These are phyloP conservation scores for Leishmania arabica DNA, from an alignment of 208 protist species.

Conservation along the genomic window DNA sequence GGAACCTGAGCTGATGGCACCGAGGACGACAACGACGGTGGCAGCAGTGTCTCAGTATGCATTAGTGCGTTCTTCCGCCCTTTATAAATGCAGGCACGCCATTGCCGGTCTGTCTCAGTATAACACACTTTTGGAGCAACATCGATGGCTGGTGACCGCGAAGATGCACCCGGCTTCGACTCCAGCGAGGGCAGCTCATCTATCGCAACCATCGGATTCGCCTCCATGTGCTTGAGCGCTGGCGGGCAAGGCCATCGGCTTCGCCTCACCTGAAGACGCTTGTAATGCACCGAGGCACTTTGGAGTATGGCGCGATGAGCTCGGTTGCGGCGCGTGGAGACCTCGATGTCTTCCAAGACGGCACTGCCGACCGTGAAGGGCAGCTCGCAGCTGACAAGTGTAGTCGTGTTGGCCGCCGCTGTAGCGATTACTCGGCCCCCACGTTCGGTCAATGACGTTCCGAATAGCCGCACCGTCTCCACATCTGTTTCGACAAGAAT, in stretches of 20 bases:
- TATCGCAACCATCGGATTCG: neutral
- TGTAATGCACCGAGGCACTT: conserved; percentile 11
- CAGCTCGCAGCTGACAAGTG: conserved; percentile 53
- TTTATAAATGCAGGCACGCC: conserved; percentile 19
- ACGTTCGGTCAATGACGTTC: conserved; percentile 37
- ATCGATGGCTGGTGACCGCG: neutral
- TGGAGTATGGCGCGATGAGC: conserved; percentile 13
- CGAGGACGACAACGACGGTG: neutral
- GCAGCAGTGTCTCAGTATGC: neutral
- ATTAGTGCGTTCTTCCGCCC: conserved; percentile 11
- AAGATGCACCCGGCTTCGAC: neutral
- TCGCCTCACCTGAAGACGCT: neutral
- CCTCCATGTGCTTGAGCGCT: neutral
- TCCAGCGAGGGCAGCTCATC: neutral
- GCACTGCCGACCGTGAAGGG: conserved; percentile 79
- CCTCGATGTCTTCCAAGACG: conserved; percentile 32
- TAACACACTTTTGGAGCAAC: neutral
- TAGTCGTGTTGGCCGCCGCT: conserved; percentile 33
- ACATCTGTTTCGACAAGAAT: conserved; percentile 50
- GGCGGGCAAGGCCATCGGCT: conserved; percentile 3
- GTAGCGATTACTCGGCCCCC: conserved; percentile 52
- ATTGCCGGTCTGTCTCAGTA: conserved; percentile 11
- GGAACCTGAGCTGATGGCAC: neutral
- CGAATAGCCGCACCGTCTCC: conserved; percentile 43
- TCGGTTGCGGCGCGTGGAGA: conserved; percentile 31